Conservation (phyloP, 352 stramenopile species). For the Phytophthora capsici region DNA sequence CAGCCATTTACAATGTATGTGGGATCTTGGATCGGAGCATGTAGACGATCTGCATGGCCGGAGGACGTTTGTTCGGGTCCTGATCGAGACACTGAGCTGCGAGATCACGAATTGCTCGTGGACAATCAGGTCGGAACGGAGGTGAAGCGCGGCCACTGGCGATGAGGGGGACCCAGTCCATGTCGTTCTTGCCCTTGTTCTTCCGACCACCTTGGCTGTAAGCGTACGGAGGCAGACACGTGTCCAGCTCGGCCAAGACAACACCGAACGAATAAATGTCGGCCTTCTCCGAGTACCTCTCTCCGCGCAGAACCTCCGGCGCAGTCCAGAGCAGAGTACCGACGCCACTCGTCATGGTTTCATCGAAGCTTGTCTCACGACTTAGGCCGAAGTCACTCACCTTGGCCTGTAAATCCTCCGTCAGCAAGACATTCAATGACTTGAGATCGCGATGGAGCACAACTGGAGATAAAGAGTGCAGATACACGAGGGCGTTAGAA, state of each 20-base stretch:
- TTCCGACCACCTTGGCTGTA: conserved; percentile 46
- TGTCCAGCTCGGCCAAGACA: conserved; percentile 75
- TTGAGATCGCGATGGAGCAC: conserved; percentile 59
- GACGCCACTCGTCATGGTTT: conserved; percentile 52
- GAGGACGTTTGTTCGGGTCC: conserved; percentile 46
- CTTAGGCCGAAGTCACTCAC: conserved; percentile 57
- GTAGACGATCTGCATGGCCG: conserved; percentile 55
- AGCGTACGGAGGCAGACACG: conserved; percentile 53
- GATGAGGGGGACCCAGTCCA: conserved; percentile 43
- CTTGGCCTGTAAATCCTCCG: conserved; percentile 50
- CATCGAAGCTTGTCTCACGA: conserved; percentile 42
- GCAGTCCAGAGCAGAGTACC: conserved; percentile 57
- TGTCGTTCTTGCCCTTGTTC: conserved; percentile 46
- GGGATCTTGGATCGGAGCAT: conserved; percentile 53
- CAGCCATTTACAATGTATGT: conserved; percentile 41
- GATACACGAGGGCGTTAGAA: conserved; percentile 56
- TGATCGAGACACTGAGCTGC: conserved; percentile 46
- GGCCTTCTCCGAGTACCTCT: conserved; percentile 63
- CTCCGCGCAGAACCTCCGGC: conserved; percentile 59
- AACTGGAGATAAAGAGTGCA: conserved; percentile 54
- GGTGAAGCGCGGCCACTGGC: conserved; percentile 38
- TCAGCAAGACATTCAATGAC: conserved; percentile 56
- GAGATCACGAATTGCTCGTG: conserved; percentile 41
- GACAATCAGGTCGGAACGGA: conserved; percentile 48
- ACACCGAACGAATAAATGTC: conserved; percentile 78